These are phyloP conservation scores for Pleurotus sapidus DNA, from an alignment of 768 basidiomycete species.

Conservation along the genomic window DNA sequence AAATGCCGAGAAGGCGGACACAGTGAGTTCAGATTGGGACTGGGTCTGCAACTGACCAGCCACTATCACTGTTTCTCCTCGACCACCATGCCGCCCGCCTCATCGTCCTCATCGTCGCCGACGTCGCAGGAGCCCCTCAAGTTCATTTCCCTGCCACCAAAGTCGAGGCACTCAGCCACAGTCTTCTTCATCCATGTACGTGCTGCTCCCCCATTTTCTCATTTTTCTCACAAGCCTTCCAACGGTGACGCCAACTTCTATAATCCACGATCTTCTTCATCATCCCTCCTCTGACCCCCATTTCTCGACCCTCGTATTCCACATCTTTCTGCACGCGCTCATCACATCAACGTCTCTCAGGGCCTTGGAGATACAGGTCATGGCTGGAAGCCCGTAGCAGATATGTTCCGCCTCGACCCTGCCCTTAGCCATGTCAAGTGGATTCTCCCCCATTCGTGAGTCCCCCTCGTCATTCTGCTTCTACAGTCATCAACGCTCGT, in stretches of 20 bases:
- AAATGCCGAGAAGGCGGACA: conserved; percentile 1
- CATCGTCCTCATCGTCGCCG: conserved; percentile 1
- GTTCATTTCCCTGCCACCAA: conserved; percentile 5
- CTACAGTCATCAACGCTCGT: neutral
- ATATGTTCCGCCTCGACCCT: conserved; percentile 54
- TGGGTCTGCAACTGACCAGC: conserved; percentile 1
- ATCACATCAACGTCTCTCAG: conserved; percentile 77
- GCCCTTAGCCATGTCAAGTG: conserved; percentile 79
- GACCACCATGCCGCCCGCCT: neutral
- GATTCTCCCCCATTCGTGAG: conserved; percentile 83
- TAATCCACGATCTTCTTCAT: conserved; percentile 13
- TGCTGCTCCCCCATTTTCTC: conserved; percentile 20
- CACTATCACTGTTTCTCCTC: conserved; percentile 5
- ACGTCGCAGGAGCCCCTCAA: conserved; percentile 5
- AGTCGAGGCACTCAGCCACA: conserved; percentile 7
- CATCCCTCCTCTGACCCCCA: conserved; percentile 20
- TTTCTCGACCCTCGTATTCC: conserved; percentile 32
- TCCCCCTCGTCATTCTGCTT: conserved; percentile 11
- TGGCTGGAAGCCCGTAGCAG: conserved; percentile 78
- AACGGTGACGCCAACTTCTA: conserved; percentile 5
- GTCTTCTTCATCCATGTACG: conserved; percentile 18
- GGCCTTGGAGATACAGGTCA: conserved; percentile 73
- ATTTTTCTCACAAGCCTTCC: conserved; percentile 12
- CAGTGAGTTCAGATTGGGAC: neutral
- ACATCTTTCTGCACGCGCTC: conserved; percentile 50